phyloP scores from a whole-genome alignment of 495 filamentous ascomycete species.

The Hypoxylon lienhwacheense region DNA sequence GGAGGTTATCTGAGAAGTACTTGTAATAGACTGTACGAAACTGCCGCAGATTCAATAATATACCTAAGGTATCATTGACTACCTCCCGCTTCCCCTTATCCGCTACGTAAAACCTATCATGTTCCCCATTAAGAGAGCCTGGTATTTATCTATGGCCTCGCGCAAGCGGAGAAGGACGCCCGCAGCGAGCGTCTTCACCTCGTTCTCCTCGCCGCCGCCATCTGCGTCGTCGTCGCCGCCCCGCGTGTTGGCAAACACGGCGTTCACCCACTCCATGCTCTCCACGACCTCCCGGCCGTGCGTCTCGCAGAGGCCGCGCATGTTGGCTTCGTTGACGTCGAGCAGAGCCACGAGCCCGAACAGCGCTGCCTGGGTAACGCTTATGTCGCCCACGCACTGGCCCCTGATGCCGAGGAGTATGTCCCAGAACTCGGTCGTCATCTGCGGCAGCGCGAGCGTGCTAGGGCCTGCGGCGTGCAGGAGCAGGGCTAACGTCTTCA shows the following conservation, averaged over 20 bases:
- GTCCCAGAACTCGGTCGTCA: conserved; percentile 72
- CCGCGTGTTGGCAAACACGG: conserved; percentile 45
- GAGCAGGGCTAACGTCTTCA: conserved; percentile 68
- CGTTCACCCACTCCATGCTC: conserved; percentile 54
- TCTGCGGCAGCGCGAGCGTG: conserved; percentile 62
- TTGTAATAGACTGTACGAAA: no score
- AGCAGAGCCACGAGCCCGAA: conserved; percentile 79
- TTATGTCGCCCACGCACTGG: conserved; percentile 57
- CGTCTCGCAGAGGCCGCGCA: conserved; percentile 67
- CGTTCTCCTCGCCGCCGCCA: conserved; percentile 59
- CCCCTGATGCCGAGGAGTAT: conserved; percentile 55
- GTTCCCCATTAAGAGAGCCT: conserved; percentile 64
- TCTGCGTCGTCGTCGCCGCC: conserved; percentile 47
- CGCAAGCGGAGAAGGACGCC: conserved; percentile 76
- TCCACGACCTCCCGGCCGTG: conserved; percentile 59
- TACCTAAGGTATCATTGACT: neutral
- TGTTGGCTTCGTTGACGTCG: conserved; percentile 81
- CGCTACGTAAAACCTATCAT: conserved; percentile 52
- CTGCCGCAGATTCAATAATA: no score
- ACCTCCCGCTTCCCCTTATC: neutral
- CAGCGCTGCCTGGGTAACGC: conserved; percentile 71
- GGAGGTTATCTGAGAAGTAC: no score
- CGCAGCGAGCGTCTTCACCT: conserved; percentile 72
- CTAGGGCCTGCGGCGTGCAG: conserved; percentile 66
- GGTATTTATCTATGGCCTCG: conserved; percentile 81